A percentile compares a stretch with the other conserved stretches of the same genome.
These are phyloP conservation scores for Angophora floribunda DNA, from an alignment of 345 rosid species.

Conservation along the genomic window DNA sequence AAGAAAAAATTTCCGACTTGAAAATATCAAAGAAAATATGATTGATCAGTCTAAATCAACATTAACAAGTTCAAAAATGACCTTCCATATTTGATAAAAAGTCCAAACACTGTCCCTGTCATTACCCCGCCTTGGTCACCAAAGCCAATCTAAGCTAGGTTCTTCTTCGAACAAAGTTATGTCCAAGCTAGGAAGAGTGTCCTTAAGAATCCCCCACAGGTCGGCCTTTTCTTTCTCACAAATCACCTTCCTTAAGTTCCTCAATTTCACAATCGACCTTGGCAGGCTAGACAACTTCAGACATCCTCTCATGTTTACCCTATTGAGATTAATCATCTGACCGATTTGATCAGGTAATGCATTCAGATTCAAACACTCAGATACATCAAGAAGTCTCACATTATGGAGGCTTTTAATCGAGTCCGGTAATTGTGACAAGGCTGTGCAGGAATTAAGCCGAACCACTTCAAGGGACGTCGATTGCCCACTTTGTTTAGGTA, in stretches of 20 bases:
- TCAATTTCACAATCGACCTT: conserved; percentile 17
- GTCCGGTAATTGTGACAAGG: conserved; percentile 30
- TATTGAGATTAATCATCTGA: background rate
- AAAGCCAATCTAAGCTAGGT: conserved; percentile 12
- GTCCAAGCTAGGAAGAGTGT: background rate
- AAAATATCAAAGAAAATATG: background rate
- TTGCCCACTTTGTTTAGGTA: conserved; percentile 33
- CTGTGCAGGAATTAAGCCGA: conserved; percentile 38
- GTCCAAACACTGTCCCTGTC: background rate
- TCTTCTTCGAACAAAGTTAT: background rate
- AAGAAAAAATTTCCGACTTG: too few relatives aligned
- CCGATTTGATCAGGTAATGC: background rate
- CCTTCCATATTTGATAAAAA: background rate
- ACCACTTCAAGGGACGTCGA: conserved; percentile 12
- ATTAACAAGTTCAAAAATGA: background rate
- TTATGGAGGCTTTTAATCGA: conserved; percentile 15
- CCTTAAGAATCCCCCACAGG: conserved; percentile 24
- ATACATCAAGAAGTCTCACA: conserved; percentile 20
- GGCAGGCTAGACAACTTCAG: conserved; percentile 3
- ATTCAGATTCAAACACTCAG: background rate
- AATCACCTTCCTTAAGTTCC: conserved; percentile 18
- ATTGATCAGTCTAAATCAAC: background rate
- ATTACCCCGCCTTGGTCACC: background rate
- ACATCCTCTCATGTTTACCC: background rate
- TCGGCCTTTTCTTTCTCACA: conserved; percentile 44